A percentile compares a stretch with the other conserved stretches of the same genome.
phyloP scores from a whole-genome alignment of 2,329 filamentous ascomycete genomes.

The Penicillium crustosum region DNA sequence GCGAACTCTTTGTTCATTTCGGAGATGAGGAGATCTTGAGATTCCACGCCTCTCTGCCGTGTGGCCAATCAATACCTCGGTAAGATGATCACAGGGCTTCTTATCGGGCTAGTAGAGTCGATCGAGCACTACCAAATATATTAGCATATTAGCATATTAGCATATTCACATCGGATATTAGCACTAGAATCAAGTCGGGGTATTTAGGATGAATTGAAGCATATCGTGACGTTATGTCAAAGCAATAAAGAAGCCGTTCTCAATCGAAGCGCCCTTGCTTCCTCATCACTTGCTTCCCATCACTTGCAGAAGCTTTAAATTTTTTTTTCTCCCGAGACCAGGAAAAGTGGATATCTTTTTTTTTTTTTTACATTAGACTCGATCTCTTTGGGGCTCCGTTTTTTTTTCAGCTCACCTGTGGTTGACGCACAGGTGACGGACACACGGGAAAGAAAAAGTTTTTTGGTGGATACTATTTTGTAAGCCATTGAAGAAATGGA shows the following conservation, averaged over 20 bases:
- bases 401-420: conserved; percentile 22
- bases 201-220: neutral
- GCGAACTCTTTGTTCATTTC: neutral
- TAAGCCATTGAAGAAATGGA: neutral
- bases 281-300: conserved; percentile 17
- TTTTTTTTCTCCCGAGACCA: conserved; percentile 38
- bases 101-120: neutral
- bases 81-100: neutral
- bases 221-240: conserved; percentile 2
- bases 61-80: conserved; percentile 18
- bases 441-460: conserved; percentile 22
- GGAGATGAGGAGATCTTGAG: conserved; percentile 8
- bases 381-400: conserved; percentile 33
- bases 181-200: no score
- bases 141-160: no score
- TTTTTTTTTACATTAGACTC: conserved; percentile 27
- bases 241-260: conserved; percentile 10
- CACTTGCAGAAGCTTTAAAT: conserved; percentile 30
- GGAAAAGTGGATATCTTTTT: conserved; percentile 26
- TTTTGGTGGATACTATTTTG: conserved; percentile 15
- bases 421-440: conserved; percentile 1
- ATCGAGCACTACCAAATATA: neutral
- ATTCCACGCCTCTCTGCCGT: neutral
- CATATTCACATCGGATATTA: no score
- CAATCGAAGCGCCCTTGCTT: conserved; percentile 4